Evolutionary conservation across 2,329 filamentous ascomycete species (phyloP).

Genomic region (Clonostachys rosea): DNA sequence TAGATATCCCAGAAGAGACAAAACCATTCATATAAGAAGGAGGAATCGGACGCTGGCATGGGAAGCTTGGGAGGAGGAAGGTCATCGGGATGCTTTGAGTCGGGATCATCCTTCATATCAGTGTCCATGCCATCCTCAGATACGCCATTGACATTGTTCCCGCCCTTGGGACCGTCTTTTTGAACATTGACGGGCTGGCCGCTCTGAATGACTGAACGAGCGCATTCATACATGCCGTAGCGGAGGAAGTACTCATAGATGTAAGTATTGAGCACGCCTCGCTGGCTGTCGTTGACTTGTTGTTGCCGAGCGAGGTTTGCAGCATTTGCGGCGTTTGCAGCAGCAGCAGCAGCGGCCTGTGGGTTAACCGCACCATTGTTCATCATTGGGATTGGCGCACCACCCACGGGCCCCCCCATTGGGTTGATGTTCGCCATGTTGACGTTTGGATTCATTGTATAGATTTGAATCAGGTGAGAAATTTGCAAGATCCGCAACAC

Average conservation of each 20-base stretch:
- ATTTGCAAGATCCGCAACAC: too few species aligned
- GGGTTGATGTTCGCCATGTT: constrained; percentile 66
- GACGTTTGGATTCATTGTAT: constrained; percentile 52
- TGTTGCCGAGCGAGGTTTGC: constrained; percentile 16
- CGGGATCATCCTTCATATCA: constrained; percentile 75
- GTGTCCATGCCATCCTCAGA: constrained; percentile 75
- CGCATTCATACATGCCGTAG: constrained; percentile 78
- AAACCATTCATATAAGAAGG: constrained; percentile 97
- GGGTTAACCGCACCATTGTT: constrained; percentile 45
- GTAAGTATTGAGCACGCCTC: constrained; percentile 71
- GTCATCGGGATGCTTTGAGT: constrained; percentile 71
- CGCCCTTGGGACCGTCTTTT: constrained; percentile 65
- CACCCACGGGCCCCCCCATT: constrained; percentile 64
- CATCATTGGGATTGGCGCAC: constrained; percentile 60
- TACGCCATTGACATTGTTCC: constrained; percentile 63
- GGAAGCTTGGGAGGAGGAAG: constrained; percentile 71
- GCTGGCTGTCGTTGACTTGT: constrained; percentile 40
- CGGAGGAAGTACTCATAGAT: constrained; percentile 91
- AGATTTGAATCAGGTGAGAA: too few species aligned
- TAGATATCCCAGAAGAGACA: constrained; percentile 97
- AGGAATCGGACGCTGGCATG: constrained; percentile 60
- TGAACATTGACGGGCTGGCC: constrained; percentile 62
- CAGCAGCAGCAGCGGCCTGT: constrained; percentile 19
- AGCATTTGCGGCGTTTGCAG: constrained; percentile 1
- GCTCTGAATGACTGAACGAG: constrained; percentile 65